phyloP scores from a whole-genome alignment of 2,329 filamentous ascomycete genomes.

The Ophiognomonia clavigignenti-juglandacearum region DNA sequence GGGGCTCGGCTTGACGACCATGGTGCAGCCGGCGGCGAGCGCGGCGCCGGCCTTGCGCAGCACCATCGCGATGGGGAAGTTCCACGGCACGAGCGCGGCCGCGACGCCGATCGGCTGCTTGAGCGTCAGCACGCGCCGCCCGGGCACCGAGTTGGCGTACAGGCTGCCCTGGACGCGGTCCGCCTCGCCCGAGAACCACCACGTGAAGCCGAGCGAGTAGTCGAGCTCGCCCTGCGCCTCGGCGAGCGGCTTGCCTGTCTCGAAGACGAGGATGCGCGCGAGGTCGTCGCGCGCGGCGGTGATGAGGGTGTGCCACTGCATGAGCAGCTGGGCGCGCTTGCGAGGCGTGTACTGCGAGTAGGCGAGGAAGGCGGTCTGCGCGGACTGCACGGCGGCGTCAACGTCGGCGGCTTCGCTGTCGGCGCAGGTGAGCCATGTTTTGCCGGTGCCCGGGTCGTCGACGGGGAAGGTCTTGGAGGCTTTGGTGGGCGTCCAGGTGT shows the following conservation, averaged over 20 bases:
- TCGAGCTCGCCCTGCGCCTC: constrained; percentile 52
- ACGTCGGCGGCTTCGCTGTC: constrained; percentile 38
- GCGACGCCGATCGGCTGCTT: constrained; percentile 71
- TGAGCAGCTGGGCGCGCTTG: constrained; percentile 29
- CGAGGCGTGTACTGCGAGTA: constrained; percentile 34
- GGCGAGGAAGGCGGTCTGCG: constrained; percentile 30
- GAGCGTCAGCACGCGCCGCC: constrained; percentile 63
- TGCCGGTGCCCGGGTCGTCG: constrained; percentile 47
- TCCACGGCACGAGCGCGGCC: constrained; percentile 68
- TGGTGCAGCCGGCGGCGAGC: constrained; percentile 67
- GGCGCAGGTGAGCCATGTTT: constrained; percentile 45
- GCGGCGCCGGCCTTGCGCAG: constrained; percentile 64
- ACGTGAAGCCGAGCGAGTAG: constrained; percentile 47
- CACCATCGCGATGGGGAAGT: constrained; percentile 65
- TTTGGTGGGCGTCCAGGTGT: constrained; percentile 39
- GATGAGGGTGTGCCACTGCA: constrained; percentile 33
- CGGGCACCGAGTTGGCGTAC: constrained; percentile 53
- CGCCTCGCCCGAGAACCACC: constrained; percentile 53
- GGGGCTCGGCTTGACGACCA: constrained; percentile 68
- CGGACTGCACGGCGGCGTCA: constrained; percentile 30
- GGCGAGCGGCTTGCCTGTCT: constrained; percentile 53
- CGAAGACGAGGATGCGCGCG: constrained; percentile 35
- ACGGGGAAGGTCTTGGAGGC: constrained; percentile 46
- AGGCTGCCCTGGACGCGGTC: constrained; percentile 52
- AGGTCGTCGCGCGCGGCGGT: constrained; percentile 31